Base-by-base conservation (phyloP, 768 basidiomycete genomes). In the Boletus rubropictus region DNA sequence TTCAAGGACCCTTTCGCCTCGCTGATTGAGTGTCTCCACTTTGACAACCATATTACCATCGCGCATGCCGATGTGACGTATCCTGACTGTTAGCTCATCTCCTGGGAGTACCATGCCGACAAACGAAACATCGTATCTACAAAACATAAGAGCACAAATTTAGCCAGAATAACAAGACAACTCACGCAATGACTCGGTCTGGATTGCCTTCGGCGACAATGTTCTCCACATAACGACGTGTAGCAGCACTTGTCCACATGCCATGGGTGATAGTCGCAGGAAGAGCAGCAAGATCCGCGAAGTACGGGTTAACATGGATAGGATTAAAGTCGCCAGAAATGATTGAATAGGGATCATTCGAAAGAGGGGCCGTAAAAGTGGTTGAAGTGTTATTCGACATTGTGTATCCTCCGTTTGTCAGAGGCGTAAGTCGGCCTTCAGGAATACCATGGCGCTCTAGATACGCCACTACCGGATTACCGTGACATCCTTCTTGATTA, bases 301-400 rank as follows among this genome's bases (percentile, higher is more conserved):
- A 97, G 76, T 98, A 98, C 0, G 96, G 95, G 69, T 99, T 97
- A 66, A 96, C 75, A 65, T 99, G 96, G 57, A 99, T 99, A 24
- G 96, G 96, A 67, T 99, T 98, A 76, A 91, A 98, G 69, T 99
- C 95, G 37, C 95, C 94, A 0, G 96, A 99, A 39, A 94, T 79
- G 66, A 84, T 82, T 4, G 94, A 97, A 70, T 98, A 99, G 2
- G 92, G 87, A 68, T 95, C 89, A 62, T 99, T 99, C 39, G 89
- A 90, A 37, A 88, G 72, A 21, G 95, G 95, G 4, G 95, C 79
- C 38, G 73, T 81, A 75, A 92, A 95, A 7, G 74, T 66, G 9
- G 84, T 82, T 15, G 77, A 72, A 3, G 78, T 70, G n/a, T 73
- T 63, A 34, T 69, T 81, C 29, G 84, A 82, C 62, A 99, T 74